phyloP scores from a whole-genome alignment of 768 basidiomycete genomes.

The Inosperma sp. region DNA sequence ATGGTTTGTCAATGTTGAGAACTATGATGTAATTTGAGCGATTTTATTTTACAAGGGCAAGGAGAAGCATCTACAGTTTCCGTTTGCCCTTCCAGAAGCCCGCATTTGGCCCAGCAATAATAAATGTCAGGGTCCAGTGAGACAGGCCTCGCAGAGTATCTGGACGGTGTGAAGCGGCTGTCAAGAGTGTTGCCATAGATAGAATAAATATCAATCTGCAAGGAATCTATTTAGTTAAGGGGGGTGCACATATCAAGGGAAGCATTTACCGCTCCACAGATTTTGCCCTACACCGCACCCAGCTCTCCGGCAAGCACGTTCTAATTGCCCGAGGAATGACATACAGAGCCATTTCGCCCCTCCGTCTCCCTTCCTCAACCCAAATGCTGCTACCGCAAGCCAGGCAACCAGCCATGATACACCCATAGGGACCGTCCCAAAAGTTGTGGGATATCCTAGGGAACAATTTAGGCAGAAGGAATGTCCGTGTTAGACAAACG shows the following conservation, averaged over 20 bases:
- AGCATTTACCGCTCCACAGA: too few species aligned
- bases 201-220: conserved; percentile 54
- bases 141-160: conserved; percentile 68
- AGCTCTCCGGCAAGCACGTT: conserved; percentile 53
- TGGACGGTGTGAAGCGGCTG: conserved; percentile 56
- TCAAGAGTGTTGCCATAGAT: conserved; percentile 62
- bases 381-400: conserved; percentile 73
- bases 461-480: conserved; percentile 57
- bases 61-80: too few species aligned
- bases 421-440: conserved; percentile 75
- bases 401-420: conserved; percentile 61
- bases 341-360: conserved; percentile 78
- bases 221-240: conserved; percentile 2
- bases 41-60: neutral
- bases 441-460: conserved; percentile 69
- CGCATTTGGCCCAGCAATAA: conserved; percentile 56
- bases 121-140: conserved; percentile 64
- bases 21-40: neutral
- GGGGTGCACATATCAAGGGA: too few species aligned
- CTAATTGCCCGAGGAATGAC: conserved; percentile 69
- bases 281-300: conserved; percentile 43
- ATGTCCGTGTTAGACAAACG: conserved; percentile 66
- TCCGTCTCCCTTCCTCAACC: conserved; percentile 65
- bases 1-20: too few species aligned
- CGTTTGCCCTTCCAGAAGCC: conserved; percentile 49